phyloP scores from a whole-genome alignment of 495 filamentous ascomycete species.

The Podospora pseudoanserina region DNA sequence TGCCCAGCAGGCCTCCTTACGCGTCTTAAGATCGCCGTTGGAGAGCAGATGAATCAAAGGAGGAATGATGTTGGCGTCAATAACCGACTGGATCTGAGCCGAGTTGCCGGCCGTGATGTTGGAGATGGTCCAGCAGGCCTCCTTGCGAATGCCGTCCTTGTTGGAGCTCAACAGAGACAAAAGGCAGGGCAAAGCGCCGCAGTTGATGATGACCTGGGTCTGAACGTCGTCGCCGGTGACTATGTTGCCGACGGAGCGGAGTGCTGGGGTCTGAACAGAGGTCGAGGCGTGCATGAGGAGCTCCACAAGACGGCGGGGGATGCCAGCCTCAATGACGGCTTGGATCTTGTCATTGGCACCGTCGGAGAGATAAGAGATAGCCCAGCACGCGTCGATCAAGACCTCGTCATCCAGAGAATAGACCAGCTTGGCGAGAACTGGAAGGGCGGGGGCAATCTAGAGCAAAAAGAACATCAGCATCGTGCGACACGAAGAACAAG shows the following conservation, averaged over 20 bases:
- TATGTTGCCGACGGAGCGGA: conserved; percentile 97
- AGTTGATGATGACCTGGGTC: conserved; percentile 99
- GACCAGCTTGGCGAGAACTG: conserved; percentile 92
- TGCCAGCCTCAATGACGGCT: conserved; percentile 96
- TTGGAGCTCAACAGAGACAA: conserved; percentile 89
- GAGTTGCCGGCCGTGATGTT: conserved; percentile 99
- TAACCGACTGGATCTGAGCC: conserved; percentile 93
- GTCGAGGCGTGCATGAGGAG: conserved; percentile 99
- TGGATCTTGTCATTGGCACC: conserved; percentile 99
- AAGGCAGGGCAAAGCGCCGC: conserved; percentile 85
- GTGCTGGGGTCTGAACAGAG: conserved; percentile 95
- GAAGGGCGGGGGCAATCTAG: conserved; percentile 95
- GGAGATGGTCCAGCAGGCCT: conserved; percentile 99
- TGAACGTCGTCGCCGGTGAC: conserved; percentile 98
- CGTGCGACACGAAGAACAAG: conserved; percentile 14
- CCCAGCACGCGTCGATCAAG: conserved; percentile 99
- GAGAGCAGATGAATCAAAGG: conserved; percentile 93
- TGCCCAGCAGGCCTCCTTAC: conserved; percentile 99
- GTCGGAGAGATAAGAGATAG: conserved; percentile 98
- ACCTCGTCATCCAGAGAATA: conserved; percentile 99
- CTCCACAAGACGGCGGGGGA: conserved; percentile 94
- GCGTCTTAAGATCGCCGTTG: conserved; percentile 97
- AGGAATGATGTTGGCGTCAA: conserved; percentile 95
- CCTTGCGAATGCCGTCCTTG: conserved; percentile 99
- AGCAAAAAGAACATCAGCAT: conserved; percentile 20